These are phyloP conservation scores for Gossypium davidsonii DNA, from an alignment of 441 rosid genomes.

Conservation along the genomic window DNA sequence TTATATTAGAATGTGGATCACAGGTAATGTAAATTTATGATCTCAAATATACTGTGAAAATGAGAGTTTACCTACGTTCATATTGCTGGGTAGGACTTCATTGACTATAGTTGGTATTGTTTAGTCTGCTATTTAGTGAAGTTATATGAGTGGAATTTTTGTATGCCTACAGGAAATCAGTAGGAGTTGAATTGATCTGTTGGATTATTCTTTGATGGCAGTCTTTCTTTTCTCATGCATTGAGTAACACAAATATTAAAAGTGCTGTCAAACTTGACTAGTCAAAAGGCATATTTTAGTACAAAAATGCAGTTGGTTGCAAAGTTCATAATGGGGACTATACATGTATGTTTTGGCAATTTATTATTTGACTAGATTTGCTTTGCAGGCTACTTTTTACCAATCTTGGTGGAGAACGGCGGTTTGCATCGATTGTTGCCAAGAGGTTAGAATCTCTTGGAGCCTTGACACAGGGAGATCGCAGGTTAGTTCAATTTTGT, in stretches of 20 bases:
- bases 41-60: not conserved
- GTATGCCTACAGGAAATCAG: not conserved
- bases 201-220: conserved; percentile 5
- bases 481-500: conserved; percentile 53
- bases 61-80: not conserved
- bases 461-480: conserved; percentile 97
- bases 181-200: conserved; percentile 3
- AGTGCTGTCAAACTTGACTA: not conserved
- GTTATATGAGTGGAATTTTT: not conserved
- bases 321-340: not conserved
- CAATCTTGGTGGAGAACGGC: conserved; percentile 97
- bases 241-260: not conserved
- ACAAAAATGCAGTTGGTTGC: not conserved
- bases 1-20: not conserved
- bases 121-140: not conserved
- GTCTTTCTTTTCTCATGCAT: not conserved
- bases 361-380: conserved; percentile 11
- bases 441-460: conserved; percentile 96
- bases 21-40: not conserved
- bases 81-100: not conserved
- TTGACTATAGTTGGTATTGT: not conserved
- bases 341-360: not conserved
- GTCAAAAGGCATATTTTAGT: conserved; percentile 1
- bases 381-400: conserved; percentile 70
- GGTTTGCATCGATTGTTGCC: conserved; percentile 98